Evolutionary conservation across 1,139 yeast genomes (phyloP).

Genomic region (Candida labiduridarum): DNA sequence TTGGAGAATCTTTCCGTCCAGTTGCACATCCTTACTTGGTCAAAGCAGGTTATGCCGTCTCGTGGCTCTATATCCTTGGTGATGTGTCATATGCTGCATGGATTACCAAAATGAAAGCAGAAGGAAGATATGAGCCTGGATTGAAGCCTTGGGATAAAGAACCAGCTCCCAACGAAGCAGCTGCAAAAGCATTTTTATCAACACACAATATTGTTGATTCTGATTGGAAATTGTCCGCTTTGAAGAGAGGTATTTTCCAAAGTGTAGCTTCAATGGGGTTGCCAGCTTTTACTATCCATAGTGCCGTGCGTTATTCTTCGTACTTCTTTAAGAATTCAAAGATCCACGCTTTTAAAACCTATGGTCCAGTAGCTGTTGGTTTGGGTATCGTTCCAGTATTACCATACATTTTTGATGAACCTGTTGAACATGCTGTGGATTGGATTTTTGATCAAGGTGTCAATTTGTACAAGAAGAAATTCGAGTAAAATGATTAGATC

Average conservation of each 20-base stretch:
- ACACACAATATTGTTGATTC: slow-evolving; percentile 37
- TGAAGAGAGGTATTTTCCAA: slow-evolving; percentile 78
- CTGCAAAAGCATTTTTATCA: slow-evolving; percentile 35
- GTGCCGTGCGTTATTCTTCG: slow-evolving; percentile 74
- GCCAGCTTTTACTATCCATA: slow-evolving; percentile 85
- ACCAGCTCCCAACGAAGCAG: slow-evolving; percentile 42
- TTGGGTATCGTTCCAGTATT: slow-evolving; percentile 75
- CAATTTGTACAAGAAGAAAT: slow-evolving; percentile 25
- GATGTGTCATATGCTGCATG: slow-evolving; percentile 78
- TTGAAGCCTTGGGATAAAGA: slow-evolving; percentile 68
- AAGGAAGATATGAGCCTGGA: slow-evolving; percentile 65
- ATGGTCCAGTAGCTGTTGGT: slow-evolving; percentile 80
- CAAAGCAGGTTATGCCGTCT: slow-evolving; percentile 66
- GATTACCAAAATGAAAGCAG: slow-evolving; percentile 69
- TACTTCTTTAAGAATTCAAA: slow-evolving; percentile 51
- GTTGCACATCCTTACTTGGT: slow-evolving; percentile 74
- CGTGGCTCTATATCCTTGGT: slow-evolving; percentile 79
- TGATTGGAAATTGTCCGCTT: slow-evolving; percentile 67
- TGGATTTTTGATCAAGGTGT: slow-evolving; percentile 63
- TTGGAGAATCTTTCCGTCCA: slow-evolving; percentile 89
- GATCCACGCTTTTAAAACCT: slow-evolving; percentile 46
- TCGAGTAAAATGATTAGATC: slow-evolving; percentile 1
- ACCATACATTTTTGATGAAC: slow-evolving; percentile 82
- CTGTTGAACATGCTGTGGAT: slow-evolving; percentile 73
- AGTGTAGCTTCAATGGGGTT: slow-evolving; percentile 84